These are phyloP conservation scores for Populus ilicifolia DNA, from an alignment of 345 rosid genomes.

Conservation along the genomic window DNA sequence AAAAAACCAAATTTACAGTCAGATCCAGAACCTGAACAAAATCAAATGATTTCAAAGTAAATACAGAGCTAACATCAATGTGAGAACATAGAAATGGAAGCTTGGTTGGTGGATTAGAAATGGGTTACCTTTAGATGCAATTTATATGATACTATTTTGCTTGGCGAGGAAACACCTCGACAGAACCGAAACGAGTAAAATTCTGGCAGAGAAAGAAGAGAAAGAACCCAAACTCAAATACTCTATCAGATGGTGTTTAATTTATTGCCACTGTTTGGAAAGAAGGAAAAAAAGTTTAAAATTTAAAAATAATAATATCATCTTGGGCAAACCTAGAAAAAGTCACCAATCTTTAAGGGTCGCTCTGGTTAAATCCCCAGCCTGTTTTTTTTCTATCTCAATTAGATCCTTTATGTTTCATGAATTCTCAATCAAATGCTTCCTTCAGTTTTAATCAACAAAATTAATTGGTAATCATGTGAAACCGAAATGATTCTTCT, in stretches of 20 bases:
- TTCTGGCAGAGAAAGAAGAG: slow-evolving; percentile 7
- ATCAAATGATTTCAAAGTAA: neutral
- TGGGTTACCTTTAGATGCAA: slow-evolving; percentile 29
- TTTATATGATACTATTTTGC: neutral
- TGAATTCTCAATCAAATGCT: too few species aligned
- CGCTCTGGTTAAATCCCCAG: too few species aligned
- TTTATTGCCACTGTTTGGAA: slow-evolving; percentile 16
- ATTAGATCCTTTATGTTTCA: too few species aligned
- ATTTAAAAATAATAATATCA: neutral
- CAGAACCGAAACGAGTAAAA: slow-evolving; percentile 8
- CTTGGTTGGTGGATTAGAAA: slow-evolving; percentile 9
- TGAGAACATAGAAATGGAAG: slow-evolving; percentile 11
- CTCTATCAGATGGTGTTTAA: neutral
- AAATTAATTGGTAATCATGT: too few species aligned
- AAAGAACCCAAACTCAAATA: slow-evolving; percentile 9
- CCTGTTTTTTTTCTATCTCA: too few species aligned
- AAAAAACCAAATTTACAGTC: slow-evolving; percentile 14
- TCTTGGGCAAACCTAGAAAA: neutral
- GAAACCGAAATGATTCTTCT: too few species aligned
- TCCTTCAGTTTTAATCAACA: too few species aligned
- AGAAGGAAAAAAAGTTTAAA: neutral
- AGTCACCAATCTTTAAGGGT: too few species aligned
- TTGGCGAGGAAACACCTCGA: slow-evolving; percentile 10
- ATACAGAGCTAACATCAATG: slow-evolving; percentile 12
- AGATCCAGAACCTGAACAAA: slow-evolving; percentile 33